Evolutionary conservation across 257 asterid genomes (phyloP).

Genomic region (Knoxia roxburghii): DNA sequence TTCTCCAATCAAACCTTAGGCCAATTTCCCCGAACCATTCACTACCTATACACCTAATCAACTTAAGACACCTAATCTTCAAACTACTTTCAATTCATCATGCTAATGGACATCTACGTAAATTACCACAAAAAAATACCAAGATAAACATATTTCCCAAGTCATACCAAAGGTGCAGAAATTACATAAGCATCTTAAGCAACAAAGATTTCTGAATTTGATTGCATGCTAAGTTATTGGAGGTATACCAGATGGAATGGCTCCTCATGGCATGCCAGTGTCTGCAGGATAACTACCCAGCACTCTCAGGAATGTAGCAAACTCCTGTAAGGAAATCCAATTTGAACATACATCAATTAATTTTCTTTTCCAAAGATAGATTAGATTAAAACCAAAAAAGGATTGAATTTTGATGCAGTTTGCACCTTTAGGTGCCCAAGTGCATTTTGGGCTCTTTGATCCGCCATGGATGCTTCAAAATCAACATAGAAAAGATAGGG

Average conservation of each 20-base stretch:
- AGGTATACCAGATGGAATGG: slow-evolving; percentile 26
- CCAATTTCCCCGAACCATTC: not conserved
- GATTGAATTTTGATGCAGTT: slow-evolving; percentile 2
- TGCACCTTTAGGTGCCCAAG: slow-evolving; percentile 78
- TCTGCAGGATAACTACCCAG: slow-evolving; percentile 97
- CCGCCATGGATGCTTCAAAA: slow-evolving; percentile 99
- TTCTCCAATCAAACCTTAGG: not conserved
- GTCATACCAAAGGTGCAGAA: not conserved
- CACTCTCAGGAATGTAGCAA: slow-evolving; percentile 87
- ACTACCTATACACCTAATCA: not conserved
- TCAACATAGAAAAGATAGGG: slow-evolving; percentile 97
- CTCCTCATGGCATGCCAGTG: slow-evolving; percentile 53
- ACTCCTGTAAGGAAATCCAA: slow-evolving; percentile 57
- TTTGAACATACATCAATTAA: not conserved
- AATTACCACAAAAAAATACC: not conserved
- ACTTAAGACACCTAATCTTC: not conserved
- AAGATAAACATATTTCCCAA: not conserved
- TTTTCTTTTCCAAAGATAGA: not conserved
- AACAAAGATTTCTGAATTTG: not conserved
- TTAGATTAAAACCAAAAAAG: not conserved
- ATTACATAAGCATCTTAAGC: not conserved
- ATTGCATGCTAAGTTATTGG: not conserved
- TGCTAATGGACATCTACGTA: not conserved
- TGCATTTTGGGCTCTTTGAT: slow-evolving; percentile 96
- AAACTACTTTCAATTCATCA: not conserved